Conservation (phyloP, 1,139 yeast genomes). For the Suhomyces bribrorum region DNA sequence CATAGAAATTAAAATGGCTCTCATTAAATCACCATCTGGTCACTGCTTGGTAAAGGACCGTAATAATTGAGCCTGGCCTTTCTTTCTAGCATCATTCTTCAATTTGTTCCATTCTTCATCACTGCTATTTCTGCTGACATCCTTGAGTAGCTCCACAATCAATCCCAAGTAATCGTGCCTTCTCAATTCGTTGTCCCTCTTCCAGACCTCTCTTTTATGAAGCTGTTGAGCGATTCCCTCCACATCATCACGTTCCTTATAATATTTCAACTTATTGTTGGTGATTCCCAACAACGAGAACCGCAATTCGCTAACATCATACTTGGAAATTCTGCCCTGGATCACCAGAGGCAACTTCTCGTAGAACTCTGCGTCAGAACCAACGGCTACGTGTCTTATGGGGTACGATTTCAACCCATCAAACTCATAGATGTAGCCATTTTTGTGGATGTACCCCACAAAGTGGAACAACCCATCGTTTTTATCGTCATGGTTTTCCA, state of each 20-base stretch:
- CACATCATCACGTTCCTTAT: constrained; percentile 40
- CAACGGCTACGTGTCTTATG: constrained; percentile 51
- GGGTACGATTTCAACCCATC: constrained; percentile 68
- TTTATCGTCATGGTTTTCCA: constrained; percentile 36
- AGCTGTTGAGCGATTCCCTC: constrained; percentile 28
- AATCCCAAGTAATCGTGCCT: constrained; percentile 59
- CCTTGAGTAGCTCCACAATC: constrained; percentile 48
- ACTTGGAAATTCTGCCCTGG: constrained; percentile 46
- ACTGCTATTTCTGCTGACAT: constrained; percentile 32
- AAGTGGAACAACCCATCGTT: constrained; percentile 65
- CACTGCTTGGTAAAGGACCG: constrained; percentile 4
- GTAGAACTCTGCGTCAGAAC: constrained; percentile 42
- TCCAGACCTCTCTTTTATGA: constrained; percentile 42
- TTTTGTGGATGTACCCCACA: constrained; percentile 52
- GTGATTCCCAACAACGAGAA: constrained; percentile 63
- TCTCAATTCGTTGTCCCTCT: constrained; percentile 46
- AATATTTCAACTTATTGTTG: constrained; percentile 47
- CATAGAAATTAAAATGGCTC: no score
- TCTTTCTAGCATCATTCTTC: constrained; percentile 34
- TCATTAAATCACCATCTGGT: no score
- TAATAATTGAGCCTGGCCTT: constrained; percentile 18
- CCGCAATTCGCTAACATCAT: constrained; percentile 51
- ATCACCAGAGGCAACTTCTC: constrained; percentile 46
- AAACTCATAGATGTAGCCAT: constrained; percentile 59
- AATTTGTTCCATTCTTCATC: constrained; percentile 50